Evolutionary conservation across 2,329 filamentous ascomycete species (phyloP).

Genomic region (Macrophomina phaseolina): DNA sequence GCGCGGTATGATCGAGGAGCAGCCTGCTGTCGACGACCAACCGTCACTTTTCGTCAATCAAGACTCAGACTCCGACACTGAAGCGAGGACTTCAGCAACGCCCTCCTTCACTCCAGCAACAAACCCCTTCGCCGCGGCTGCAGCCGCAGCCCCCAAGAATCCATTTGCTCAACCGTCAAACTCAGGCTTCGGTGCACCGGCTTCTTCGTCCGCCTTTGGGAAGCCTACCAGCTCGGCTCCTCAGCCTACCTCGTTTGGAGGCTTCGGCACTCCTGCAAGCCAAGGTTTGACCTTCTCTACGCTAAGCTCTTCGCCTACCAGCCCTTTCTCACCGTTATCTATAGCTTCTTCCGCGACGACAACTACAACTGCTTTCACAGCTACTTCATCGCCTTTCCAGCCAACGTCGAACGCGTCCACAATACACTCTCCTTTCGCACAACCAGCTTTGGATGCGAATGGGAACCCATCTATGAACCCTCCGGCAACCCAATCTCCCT

Average conservation of each 20-base stretch:
- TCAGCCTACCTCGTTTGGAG: not conserved
- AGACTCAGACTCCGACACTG: conserved; percentile 39
- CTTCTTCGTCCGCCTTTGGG: conserved; percentile 10
- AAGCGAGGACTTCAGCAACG: not conserved
- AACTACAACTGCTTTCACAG: not conserved
- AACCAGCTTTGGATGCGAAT: not conserved
- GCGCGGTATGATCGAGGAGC: conserved; percentile 55
- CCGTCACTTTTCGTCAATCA: conserved; percentile 38
- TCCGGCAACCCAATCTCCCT: not conserved
- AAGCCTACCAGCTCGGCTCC: conserved; percentile 6
- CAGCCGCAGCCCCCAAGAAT: not conserved
- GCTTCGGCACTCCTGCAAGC: conserved; percentile 5
- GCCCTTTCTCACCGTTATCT: conserved; percentile 15
- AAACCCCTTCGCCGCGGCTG: conserved; percentile 13
- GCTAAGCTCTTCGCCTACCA: not conserved
- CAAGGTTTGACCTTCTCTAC: conserved; percentile 12
- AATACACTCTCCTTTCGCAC: conserved; percentile 5
- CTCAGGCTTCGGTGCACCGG: not conserved
- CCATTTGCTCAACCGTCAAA: not conserved
- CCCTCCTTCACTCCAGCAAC: conserved; percentile 4
- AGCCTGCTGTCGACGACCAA: conserved; percentile 37
- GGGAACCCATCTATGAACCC: not conserved
- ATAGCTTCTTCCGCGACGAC: conserved; percentile 10
- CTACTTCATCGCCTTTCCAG: conserved; percentile 8
- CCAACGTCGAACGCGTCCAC: not conserved